These are phyloP conservation scores for Erodium trifolium DNA, from an alignment of 441 rosid genomes.

Conservation along the genomic window DNA sequence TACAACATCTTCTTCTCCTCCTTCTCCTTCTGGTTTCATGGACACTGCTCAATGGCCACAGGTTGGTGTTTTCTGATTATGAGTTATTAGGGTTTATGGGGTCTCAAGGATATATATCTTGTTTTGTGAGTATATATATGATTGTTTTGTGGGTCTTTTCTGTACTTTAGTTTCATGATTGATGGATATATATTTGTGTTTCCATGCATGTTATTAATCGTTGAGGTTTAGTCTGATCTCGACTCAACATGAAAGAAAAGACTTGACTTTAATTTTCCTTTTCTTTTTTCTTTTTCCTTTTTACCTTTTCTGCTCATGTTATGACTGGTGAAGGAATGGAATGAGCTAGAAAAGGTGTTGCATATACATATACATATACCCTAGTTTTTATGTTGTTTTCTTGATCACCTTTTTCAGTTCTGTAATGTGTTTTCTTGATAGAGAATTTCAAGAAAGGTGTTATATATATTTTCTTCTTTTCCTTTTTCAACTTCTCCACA, in stretches of 20 bases:
- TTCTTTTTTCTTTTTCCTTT: not conserved
- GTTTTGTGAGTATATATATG: slow-evolving; percentile 9
- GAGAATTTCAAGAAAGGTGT: slow-evolving; percentile 19
- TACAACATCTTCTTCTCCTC: slow-evolving; percentile 1
- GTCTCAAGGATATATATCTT: not conserved
- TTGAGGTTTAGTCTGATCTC: not conserved
- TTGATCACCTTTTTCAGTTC: slow-evolving; percentile 12
- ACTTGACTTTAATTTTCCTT: not conserved
- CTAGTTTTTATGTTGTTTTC: too few species aligned
- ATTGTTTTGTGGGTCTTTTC: too few species aligned
- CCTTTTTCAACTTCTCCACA: slow-evolving; percentile 13
- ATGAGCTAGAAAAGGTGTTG: slow-evolving; percentile 16
- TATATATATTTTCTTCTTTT: slow-evolving; percentile 25
- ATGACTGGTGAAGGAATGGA: not conserved
- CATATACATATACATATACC: slow-evolving; percentile 7
- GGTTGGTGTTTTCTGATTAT: slow-evolving; percentile 32
- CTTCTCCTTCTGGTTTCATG: slow-evolving; percentile 28
- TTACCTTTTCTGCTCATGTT: not conserved
- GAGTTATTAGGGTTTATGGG: not conserved
- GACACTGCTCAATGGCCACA: slow-evolving; percentile 92
- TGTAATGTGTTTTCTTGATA: slow-evolving; percentile 21
- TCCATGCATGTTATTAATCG: not conserved
- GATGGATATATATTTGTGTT: not conserved
- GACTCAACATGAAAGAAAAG: not conserved
- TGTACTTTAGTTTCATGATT: too few species aligned